Conservation (phyloP, 352 stramenopile species). For the Phytophthora megakarya region DNA sequence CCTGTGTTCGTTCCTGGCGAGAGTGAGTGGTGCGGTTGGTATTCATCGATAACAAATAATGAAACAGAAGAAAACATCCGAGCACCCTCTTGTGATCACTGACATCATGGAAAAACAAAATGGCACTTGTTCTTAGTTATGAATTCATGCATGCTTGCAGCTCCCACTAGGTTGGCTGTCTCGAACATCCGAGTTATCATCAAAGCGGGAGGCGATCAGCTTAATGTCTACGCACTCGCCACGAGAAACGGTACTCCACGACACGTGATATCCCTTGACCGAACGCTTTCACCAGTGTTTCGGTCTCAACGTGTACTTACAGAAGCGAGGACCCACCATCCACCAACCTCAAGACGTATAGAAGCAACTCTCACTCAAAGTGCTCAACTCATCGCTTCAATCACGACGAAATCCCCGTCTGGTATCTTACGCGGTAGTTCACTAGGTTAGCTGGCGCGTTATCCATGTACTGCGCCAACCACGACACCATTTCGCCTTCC, state of each 20-base stretch:
- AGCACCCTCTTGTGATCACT: not conserved
- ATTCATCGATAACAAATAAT: slow-evolving; percentile 19
- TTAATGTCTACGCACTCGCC: not conserved
- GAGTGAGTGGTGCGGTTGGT: slow-evolving; percentile 8
- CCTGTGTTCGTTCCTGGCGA: slow-evolving; percentile 10
- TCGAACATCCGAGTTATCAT: slow-evolving; percentile 18
- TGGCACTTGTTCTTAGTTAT: slow-evolving; percentile 19
- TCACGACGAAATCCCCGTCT: slow-evolving; percentile 71
- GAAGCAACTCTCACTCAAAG: slow-evolving; percentile 8
- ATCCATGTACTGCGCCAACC: slow-evolving; percentile 86
- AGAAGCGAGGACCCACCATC: slow-evolving; percentile 12
- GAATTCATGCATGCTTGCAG: slow-evolving; percentile 18
- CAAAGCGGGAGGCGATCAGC: slow-evolving; percentile 1
- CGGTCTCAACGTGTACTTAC: not conserved
- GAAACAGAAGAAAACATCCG: slow-evolving; percentile 8
- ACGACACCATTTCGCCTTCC: slow-evolving; percentile 85
- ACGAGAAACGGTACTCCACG: slow-evolving; percentile 25
- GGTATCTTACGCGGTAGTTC: slow-evolving; percentile 80
- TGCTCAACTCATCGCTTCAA: slow-evolving; percentile 16
- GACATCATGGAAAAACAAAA: slow-evolving; percentile 2
- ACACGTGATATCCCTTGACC: not conserved
- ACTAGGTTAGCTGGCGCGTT: slow-evolving; percentile 69
- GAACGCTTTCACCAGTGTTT: not conserved
- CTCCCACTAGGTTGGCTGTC: slow-evolving; percentile 5
- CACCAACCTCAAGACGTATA: slow-evolving; percentile 17